These are phyloP conservation scores for Fusarium citri DNA, from an alignment of 2,329 filamentous ascomycete genomes.

Conservation along the genomic window DNA sequence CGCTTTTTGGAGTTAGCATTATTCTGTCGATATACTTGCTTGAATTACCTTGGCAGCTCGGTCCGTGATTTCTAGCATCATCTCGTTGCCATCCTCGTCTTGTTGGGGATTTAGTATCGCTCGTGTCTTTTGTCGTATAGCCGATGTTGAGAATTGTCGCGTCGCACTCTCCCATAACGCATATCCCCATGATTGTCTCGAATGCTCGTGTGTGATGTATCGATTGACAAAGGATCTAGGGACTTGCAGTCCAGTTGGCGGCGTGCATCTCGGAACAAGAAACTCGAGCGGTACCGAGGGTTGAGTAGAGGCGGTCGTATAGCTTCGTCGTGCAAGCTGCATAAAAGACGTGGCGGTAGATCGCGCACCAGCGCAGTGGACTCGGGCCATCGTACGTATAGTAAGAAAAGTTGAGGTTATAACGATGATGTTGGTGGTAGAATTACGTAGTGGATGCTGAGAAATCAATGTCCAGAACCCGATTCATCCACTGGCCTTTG, in stretches of 20 bases:
- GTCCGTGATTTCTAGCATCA: slow-evolving; percentile 85
- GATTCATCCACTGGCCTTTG: slow-evolving; percentile 33
- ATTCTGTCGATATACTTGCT: not conserved
- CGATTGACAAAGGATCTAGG: not conserved
- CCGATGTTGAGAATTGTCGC: slow-evolving; percentile 55
- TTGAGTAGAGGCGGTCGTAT: slow-evolving; percentile 42
- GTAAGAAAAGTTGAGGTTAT: slow-evolving; percentile 8
- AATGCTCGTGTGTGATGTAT: not conserved
- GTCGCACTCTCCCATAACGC: slow-evolving; percentile 10
- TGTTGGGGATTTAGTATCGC: slow-evolving; percentile 76
- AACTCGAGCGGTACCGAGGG: slow-evolving; percentile 52
- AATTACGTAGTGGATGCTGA: slow-evolving; percentile 43
- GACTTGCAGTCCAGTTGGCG: slow-evolving; percentile 19
- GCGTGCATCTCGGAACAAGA: slow-evolving; percentile 52
- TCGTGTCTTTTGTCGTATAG: slow-evolving; percentile 56
- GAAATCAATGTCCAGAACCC: slow-evolving; percentile 44
- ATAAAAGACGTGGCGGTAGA: slow-evolving; percentile 56
- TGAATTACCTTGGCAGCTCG: slow-evolving; percentile 78
- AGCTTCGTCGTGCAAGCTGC: slow-evolving; percentile 54
- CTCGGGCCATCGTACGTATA: slow-evolving; percentile 47
- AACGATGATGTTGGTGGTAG: slow-evolving; percentile 19
- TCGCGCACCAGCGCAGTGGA: slow-evolving; percentile 55
- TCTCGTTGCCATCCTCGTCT: slow-evolving; percentile 86
- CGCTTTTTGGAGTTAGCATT: slow-evolving; percentile 60
- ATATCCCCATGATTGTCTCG: slow-evolving; percentile 5